These are phyloP conservation scores for Teratosphaeria nubilosa DNA, from an alignment of 2,329 filamentous ascomycete species.

Conservation along the genomic window DNA sequence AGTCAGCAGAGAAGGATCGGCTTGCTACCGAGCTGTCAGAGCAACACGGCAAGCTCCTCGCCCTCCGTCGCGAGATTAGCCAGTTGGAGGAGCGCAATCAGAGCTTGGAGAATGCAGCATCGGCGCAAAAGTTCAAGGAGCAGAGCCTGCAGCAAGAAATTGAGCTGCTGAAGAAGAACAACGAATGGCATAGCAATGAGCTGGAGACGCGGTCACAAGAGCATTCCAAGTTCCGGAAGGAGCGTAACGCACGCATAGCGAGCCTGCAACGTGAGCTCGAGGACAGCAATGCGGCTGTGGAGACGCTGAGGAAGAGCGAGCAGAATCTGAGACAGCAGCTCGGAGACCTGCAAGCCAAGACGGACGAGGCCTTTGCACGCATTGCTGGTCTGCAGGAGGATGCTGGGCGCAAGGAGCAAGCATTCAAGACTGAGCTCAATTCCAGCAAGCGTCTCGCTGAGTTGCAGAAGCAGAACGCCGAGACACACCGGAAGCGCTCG, in stretches of 20 bases:
- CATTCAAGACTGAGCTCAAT: constrained; percentile 78
- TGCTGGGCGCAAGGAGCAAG: constrained; percentile 70
- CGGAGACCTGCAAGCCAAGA: constrained; percentile 74
- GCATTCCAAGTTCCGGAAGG: constrained; percentile 81
- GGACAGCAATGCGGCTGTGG: constrained; percentile 66
- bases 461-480: constrained; percentile 65
- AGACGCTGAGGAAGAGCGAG: constrained; percentile 69
- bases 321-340: constrained; percentile 69
- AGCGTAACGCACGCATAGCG: constrained; percentile 81
- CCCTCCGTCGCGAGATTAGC: constrained; percentile 73
- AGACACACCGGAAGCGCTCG: constrained; percentile 60
- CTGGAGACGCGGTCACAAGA: constrained; percentile 83
- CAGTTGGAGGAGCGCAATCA: constrained; percentile 76
- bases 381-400: constrained; percentile 80
- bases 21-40: constrained; percentile 77
- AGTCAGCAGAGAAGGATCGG: constrained; percentile 75
- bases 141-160: constrained; percentile 85
- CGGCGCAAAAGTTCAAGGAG: constrained; percentile 79
- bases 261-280: constrained; percentile 84
- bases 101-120: constrained; percentile 66
- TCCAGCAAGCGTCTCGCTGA: constrained; percentile 71
- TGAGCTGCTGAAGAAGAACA: constrained; percentile 76
- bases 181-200: constrained; percentile 87
- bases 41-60: constrained; percentile 79
- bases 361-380: constrained; percentile 70